Evolutionary conservation across 345 rosid genomes (phyloP), one percentile per base, ranked within the genome.

Genomic region (Camelina laxa): DNA sequence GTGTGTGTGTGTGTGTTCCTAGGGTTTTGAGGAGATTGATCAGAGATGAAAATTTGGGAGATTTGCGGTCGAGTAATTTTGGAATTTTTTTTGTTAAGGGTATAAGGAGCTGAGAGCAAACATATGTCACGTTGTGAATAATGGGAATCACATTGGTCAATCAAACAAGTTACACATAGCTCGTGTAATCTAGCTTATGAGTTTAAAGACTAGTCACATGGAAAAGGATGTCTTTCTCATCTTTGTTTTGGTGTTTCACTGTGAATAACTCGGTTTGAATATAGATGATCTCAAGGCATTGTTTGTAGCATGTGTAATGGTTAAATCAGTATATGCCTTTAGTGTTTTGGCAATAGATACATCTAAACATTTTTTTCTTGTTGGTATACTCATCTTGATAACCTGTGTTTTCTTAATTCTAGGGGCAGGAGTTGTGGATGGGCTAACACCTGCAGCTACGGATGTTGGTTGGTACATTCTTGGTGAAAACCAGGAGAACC

Each of bases 401-500:
- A 42, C 17, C 63, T 55, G 53, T 41, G 2, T 55, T n/a, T 57
- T 53, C 21, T 24, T 27, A 7, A 4, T n/a, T 42, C 9, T 57
- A 42, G 73, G 19, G 16, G 55, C 22, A 42, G 7, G 15, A 33
- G 47, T 60, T 73, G 48, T 60, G 35, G 48, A 35, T 60, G 68
- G 64, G 20, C 12, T 33, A 39, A 50, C 50, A 19, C 65, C n/a
- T 77, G 81, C 57, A 17, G 76, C 22, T 79, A 80, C 72, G 39
- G 92, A 77, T 61, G 83, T 70, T 16, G 91, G 85, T 24, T 95
- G 99, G 99, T 92, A 82, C 77, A 77, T 95, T 74, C 91, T 95
- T 61, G 92, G 84, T 35, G 89, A 78, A 66, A 81, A 90, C 67
- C 92, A 89, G 78, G 84, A 92, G 56, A 80, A 59, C 50, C 24